These are phyloP conservation scores for Helotiales sp. DNA, from an alignment of 2,329 filamentous ascomycete genomes.

Conservation along the genomic window DNA sequence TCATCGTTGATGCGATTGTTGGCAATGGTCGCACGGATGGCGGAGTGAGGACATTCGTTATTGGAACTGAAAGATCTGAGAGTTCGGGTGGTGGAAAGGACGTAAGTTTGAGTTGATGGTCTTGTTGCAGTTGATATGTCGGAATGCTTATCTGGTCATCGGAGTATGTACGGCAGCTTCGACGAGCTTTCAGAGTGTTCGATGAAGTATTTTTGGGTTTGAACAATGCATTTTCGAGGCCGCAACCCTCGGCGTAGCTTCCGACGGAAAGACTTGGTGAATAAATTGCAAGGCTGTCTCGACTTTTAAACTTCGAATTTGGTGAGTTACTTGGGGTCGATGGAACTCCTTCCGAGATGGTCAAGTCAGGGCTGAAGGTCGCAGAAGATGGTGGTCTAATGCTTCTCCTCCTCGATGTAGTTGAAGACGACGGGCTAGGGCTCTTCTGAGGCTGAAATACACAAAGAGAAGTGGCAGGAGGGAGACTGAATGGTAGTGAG, in stretches of 20 bases:
- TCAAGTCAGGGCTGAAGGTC: slow-evolving; percentile 23
- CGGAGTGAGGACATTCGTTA: slow-evolving; percentile 11
- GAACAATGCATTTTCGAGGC: slow-evolving; percentile 27
- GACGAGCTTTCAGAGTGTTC: slow-evolving; percentile 12
- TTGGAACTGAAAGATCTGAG: slow-evolving; percentile 1
- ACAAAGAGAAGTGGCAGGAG: slow-evolving; percentile 6
- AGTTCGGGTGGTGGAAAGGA: slow-evolving; percentile 14
- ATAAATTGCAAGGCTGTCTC: slow-evolving; percentile 1
- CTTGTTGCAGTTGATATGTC: slow-evolving; percentile 7
- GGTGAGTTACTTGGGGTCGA: background rate
- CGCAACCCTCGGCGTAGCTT: slow-evolving; percentile 20
- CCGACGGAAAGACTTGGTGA: slow-evolving; percentile 26
- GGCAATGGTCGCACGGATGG: slow-evolving; percentile 11
- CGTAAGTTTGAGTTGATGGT: background rate
- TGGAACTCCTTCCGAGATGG: background rate
- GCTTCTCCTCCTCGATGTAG: slow-evolving; percentile 2
- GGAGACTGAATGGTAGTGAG: slow-evolving; percentile 10
- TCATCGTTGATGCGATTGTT: slow-evolving; percentile 14
- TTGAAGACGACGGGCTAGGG: slow-evolving; percentile 16
- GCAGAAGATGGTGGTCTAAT: slow-evolving; percentile 24
- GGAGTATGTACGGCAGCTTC: slow-evolving; percentile 19
- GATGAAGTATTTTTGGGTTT: slow-evolving; percentile 6
- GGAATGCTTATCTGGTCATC: slow-evolving; percentile 1
- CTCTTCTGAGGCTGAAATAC: slow-evolving; percentile 16
- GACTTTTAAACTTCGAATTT: background rate